A percentile compares a stretch with the other conserved stretches of the same genome.
Conservation (phyloP, 176 grass and related monocot species). For the Paspalum vaginatum region DNA sequence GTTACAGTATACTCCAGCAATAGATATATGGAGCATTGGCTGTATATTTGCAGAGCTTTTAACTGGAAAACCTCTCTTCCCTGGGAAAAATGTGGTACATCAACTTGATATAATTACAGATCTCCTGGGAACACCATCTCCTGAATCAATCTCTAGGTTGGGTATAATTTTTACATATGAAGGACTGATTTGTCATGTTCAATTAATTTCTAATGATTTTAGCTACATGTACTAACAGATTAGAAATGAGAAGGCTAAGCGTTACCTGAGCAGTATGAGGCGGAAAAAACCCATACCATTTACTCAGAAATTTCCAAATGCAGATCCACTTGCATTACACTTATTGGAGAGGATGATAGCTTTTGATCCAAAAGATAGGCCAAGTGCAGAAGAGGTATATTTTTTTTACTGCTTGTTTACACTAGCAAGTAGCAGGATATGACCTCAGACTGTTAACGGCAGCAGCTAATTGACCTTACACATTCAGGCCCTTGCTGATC, state of each 20-base stretch:
- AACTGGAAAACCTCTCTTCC: conserved; percentile 75
- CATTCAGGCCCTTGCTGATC: conserved; percentile 68
- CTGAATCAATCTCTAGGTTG: conserved; percentile 69
- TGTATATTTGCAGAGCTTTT: conserved; percentile 83
- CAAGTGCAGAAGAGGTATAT: conserved; percentile 70
- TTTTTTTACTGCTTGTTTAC: background rate
- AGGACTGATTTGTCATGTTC: background rate
- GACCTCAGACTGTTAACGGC: background rate
- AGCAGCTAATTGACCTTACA: conserved; percentile 5
- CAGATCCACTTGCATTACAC: conserved; percentile 59
- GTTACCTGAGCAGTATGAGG: conserved; percentile 72
- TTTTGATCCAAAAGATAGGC: conserved; percentile 85
- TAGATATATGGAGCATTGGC: conserved; percentile 89
- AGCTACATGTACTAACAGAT: conserved; percentile 46
- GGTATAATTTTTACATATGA: conserved; percentile 9
- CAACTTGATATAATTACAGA: conserved; percentile 80
- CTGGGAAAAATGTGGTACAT: conserved; percentile 83
- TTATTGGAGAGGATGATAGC: conserved; percentile 71
- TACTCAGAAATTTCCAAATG: conserved; percentile 76
- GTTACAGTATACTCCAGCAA: conserved; percentile 80
- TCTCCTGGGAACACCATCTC: conserved; percentile 69
- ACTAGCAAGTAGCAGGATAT: background rate
- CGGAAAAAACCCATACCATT: conserved; percentile 61
- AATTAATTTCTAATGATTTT: background rate
- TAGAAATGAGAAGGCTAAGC: conserved; percentile 80